Evolutionary conservation across 2,329 filamentous ascomycete species (phyloP), one percentile per base, ranked within the genome.

Genomic region (Arthrobotrys sinensis): DNA sequence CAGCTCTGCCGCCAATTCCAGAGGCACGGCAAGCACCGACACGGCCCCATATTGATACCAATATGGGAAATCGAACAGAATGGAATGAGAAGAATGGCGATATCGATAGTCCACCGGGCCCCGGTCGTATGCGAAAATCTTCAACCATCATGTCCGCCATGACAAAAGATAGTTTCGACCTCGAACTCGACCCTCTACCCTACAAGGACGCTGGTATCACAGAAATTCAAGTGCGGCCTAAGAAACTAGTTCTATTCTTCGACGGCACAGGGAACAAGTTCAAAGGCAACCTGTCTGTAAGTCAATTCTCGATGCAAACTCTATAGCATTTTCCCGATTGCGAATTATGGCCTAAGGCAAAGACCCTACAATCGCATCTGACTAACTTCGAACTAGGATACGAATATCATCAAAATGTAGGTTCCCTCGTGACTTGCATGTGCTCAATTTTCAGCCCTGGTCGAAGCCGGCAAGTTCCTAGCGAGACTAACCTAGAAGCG

Each of bases 251-350:
- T 8, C 84, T 91, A 0, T 90, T 89, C 81, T 90, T 91, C 67
- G 89, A 90, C 64, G 89, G 89, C 4, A 90, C 89, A 0, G 89
- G 89, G 0, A 90, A 90, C 81, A 90, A 90, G 79, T 90, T 90
- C 76, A 86, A 88, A 50, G 89, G 89, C 8, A 88, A 90, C 10
- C 90, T 67, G 90, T 92, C 80, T 84, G 92, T 76, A 92, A 92
- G 82, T 91, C 2, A 70, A 16, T 21, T 10, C 19, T 8, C 28
- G 32, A 34, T 16, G 16, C 24, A 48, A 19, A 8, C n/a, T 14
- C 12, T 8, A 19, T 36, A 12, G 43, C 1, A 21, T 48, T 36
- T 7, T n/a, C 14, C 11, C 7, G n/a, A 45, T 32, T 46, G 38
- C 21, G 7, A n/a, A 12, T 21, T 43, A 14, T 12, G 40, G 16